Percentiles rank a stretch among this genome's conserved stretches.
Conservation (phyloP, 164 flowering plant genomes). For the Chloranthus sessilifolius region DNA sequence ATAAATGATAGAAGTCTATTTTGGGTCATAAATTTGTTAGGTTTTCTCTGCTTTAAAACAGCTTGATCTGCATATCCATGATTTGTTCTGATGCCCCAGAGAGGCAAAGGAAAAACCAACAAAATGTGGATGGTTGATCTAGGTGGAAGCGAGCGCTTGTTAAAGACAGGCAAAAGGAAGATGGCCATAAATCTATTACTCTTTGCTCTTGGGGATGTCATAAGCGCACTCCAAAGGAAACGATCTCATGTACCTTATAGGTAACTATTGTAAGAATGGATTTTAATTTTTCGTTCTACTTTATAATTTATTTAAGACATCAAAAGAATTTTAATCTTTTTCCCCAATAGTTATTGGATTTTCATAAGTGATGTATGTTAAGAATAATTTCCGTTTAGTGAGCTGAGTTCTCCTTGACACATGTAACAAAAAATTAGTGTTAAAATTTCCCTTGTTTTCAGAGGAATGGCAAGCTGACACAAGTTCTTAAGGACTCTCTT, state of each 20-base stretch:
- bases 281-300: background rate
- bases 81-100: constrained; percentile 36
- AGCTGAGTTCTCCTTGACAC: too few species aligned
- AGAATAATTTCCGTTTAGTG: too few species aligned
- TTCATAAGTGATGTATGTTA: too few species aligned
- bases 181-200: constrained; percentile 65
- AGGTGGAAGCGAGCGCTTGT: constrained; percentile 71
- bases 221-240: constrained; percentile 53
- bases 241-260: constrained; percentile 54
- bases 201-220: constrained; percentile 76
- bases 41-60: constrained; percentile 17
- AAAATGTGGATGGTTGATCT: constrained; percentile 73
- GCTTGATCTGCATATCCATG: constrained; percentile 53
- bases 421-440: too few species aligned
- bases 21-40: background rate
- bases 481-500: constrained; percentile 60
- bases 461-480: constrained; percentile 84
- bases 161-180: constrained; percentile 54
- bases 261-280: constrained; percentile 17
- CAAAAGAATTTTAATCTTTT: background rate
- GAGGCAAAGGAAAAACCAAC: constrained; percentile 42
- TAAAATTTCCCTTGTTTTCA: too few species aligned
- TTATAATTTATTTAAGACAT: background rate
- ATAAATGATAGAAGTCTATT: background rate
- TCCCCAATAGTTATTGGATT: too few species aligned